phyloP scores from a whole-genome alignment of 139 green algal genomes.

The Monoraphidium neglectum region DNA sequence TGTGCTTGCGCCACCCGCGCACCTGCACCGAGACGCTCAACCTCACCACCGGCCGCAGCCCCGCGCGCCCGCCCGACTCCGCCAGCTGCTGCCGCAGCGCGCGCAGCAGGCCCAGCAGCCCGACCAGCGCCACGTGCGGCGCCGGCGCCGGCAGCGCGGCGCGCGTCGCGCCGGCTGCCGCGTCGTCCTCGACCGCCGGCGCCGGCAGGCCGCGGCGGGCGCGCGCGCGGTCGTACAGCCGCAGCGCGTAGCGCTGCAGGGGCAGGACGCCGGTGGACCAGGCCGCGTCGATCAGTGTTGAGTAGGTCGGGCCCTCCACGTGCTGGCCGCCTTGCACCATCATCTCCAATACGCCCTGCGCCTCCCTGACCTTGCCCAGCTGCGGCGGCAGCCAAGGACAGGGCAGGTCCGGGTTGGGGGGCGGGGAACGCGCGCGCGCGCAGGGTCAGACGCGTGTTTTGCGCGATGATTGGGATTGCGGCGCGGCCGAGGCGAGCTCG shows the following conservation, averaged over 20 bases:
- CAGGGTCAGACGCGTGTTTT: not conserved
- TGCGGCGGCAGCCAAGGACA: no score
- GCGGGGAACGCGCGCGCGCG: no score
- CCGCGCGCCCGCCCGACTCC: not conserved
- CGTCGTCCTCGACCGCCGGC: conserved; percentile 1
- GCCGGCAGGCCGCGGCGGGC: conserved; percentile 42
- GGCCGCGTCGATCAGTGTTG: conserved; percentile 72
- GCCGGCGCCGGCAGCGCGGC: conserved; percentile 8
- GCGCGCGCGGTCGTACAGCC: conserved; percentile 38
- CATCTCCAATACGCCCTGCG: conserved; percentile 26
- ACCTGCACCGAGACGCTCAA: conserved; percentile 22
- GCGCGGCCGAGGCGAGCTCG: not conserved
- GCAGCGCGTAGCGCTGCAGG: conserved; percentile 55
- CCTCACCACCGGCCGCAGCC: not conserved
- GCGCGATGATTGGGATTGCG: not conserved
- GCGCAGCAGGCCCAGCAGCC: conserved; percentile 18
- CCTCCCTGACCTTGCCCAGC: conserved; percentile 4
- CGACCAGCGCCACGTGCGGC: conserved; percentile 19
- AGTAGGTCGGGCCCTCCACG: conserved; percentile 43
- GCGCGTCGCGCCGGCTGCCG: not conserved
- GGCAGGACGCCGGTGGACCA: conserved; percentile 76
- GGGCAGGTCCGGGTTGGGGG: no score
- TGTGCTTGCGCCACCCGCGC: not conserved
- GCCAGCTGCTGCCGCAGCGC: conserved; percentile 34
- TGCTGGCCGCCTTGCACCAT: conserved; percentile 27